Base-by-base conservation (phyloP, 2,329 filamentous ascomycete genomes). In the Stagonosporopsis tanaceti region DNA sequence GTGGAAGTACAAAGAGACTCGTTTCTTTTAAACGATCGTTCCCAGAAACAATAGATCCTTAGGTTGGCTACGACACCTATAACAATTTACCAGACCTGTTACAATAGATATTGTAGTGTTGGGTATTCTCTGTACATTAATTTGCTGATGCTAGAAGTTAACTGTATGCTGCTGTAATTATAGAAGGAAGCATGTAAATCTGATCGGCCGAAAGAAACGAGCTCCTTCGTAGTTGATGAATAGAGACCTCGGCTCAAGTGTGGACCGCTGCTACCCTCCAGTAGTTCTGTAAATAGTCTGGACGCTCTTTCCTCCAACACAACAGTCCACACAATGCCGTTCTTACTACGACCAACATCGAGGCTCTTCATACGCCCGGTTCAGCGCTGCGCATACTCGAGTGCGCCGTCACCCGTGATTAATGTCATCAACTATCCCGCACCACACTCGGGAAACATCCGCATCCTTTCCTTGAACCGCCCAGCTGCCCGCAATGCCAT, bases 401-500 rank as follows among this genome's bases (percentile, higher is more conserved):
- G 78, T 30, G 76, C 82, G 15, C 77, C 75, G 48, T 81, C 86
- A 11, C 78, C 76, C 41, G 78, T 88, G 45, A 80, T 96, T 77
- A 88, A 89, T 71, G 84, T 91, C 64, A 89, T 87, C 59, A 87
- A 89, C 76, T 79, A 97, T 46, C 89, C 91, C 40, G 91, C 93
- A 2, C 88, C 92, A 0, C 86, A 89, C 71, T 87, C 87, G 17
- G 95, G 94, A 63, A 90, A 89, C 79, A 95, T 98, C 78, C 89
- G 92, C 57, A 85, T 98, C 63, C 87, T 98, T 54, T 89, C 94
- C 60, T 85, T 99, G 65, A 95, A 97, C 79, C 86, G 93, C 4
- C 93, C 93, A 0, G 77, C 85, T 8, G 89, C 93, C 34, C 90
- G 94, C 71, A 99, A 99, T 78, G 95, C 95, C 65, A 91, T 99